phyloP scores from a whole-genome alignment of 306 rosid species.

The Casuarina glauca region DNA sequence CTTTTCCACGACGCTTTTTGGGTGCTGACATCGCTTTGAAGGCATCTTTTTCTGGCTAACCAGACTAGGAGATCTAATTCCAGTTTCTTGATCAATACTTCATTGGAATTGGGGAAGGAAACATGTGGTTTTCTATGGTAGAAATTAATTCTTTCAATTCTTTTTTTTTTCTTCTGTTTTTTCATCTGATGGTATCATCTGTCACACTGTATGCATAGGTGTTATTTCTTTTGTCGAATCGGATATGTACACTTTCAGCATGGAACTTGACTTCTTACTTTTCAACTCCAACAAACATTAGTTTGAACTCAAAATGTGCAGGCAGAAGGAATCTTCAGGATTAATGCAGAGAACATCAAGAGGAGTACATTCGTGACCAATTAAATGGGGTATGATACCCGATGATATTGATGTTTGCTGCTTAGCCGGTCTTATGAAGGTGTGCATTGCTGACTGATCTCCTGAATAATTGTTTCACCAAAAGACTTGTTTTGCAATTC shows the following conservation, averaged over 20 bases:
- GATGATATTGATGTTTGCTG: slow-evolving; percentile 69
- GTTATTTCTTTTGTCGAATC: neutral
- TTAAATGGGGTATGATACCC: slow-evolving; percentile 82
- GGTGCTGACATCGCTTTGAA: neutral
- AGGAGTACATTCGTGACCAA: slow-evolving; percentile 85
- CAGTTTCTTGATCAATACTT: neutral
- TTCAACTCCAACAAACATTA: slow-evolving; percentile 25
- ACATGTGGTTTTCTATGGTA: too few species aligned
- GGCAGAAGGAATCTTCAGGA: slow-evolving; percentile 98
- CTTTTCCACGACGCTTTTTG: neutral
- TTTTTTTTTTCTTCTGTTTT: neutral
- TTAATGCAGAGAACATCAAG: slow-evolving; percentile 90
- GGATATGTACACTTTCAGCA: neutral
- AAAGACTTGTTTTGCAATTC: slow-evolving; percentile 10
- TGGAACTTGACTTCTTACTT: slow-evolving; percentile 8
- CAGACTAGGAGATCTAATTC: neutral
- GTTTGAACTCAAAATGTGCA: slow-evolving; percentile 37
- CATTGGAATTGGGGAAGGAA: too few species aligned
- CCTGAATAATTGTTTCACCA: neutral
- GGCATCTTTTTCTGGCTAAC: neutral
- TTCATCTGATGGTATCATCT: neutral
- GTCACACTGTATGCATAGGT: neutral
- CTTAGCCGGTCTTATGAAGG: slow-evolving; percentile 50
- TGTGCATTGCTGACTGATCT: slow-evolving; percentile 19
- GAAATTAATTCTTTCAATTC: too few species aligned